Conservation (phyloP, 768 basidiomycete species). For the Podaxis sp. region DNA sequence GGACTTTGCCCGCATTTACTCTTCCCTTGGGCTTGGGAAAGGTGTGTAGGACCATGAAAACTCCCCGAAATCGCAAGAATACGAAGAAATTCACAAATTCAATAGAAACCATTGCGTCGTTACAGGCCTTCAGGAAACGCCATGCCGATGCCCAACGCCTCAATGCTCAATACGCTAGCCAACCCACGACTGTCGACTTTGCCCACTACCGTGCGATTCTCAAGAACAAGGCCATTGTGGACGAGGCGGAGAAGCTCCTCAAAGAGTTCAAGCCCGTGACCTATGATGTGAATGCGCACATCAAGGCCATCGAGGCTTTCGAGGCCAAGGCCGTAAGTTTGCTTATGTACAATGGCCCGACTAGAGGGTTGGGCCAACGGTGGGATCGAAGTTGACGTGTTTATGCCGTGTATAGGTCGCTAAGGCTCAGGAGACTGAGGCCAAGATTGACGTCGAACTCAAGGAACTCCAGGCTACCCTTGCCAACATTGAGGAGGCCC, state of each 20-base stretch:
- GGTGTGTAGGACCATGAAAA: constrained; percentile 42
- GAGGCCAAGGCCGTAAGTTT: constrained; percentile 84
- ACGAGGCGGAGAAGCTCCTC: constrained; percentile 88
- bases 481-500: constrained; percentile 94
- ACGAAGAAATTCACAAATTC: constrained; percentile 22
- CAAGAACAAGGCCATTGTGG: constrained; percentile 89
- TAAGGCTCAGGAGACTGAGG: constrained; percentile 84
- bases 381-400: background rate
- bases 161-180: constrained; percentile 53
- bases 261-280: constrained; percentile 90
- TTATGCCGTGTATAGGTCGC: constrained; percentile 50
- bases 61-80: background rate
- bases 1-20: constrained; percentile 84
- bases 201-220: constrained; percentile 86
- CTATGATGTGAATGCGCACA: constrained; percentile 83
- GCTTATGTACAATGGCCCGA: background rate
- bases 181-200: constrained; percentile 85
- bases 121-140: constrained; percentile 96
- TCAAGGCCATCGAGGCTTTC: constrained; percentile 96
- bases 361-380: background rate
- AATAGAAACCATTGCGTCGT: constrained; percentile 76
- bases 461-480: constrained; percentile 89
- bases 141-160: constrained; percentile 84
- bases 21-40: constrained; percentile 80
- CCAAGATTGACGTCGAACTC: constrained; percentile 88